Percentiles rank a stretch among this genome's conserved stretches.
Conservation (phyloP, 1,284 basidiomycete genomes). For the Trametes hirsuta region DNA sequence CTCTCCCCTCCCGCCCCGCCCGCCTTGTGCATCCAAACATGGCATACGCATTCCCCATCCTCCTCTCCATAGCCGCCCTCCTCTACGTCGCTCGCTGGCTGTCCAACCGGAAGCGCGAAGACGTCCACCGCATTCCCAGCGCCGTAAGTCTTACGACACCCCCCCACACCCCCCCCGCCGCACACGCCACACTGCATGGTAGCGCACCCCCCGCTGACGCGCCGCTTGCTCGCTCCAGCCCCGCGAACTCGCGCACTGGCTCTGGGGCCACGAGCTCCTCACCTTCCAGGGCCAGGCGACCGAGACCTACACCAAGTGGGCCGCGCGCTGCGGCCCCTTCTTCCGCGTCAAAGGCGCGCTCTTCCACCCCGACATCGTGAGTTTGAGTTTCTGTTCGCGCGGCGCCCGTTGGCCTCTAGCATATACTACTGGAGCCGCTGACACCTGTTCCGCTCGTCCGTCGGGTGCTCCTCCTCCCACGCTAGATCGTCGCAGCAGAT, state of each 20-base stretch:
- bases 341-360: slow-evolving; percentile 45
- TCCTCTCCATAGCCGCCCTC: slow-evolving; percentile 22
- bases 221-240: slow-evolving; percentile 19
- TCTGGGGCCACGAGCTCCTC: slow-evolving; percentile 45
- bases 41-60: slow-evolving; percentile 15
- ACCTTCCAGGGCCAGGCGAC: slow-evolving; percentile 39
- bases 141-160: slow-evolving; percentile 22
- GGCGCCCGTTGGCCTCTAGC: background rate
- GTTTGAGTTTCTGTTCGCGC: slow-evolving; percentile 28
- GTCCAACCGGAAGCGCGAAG: slow-evolving; percentile 16
- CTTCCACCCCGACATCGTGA: slow-evolving; percentile 41
- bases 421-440: background rate
- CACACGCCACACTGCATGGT: background rate
- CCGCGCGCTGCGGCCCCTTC: slow-evolving; percentile 38
- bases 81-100: slow-evolving; percentile 26
- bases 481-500: slow-evolving; percentile 40
- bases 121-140: slow-evolving; percentile 23
- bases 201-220: background rate
- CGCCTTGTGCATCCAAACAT: background rate
- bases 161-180: background rate
- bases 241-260: slow-evolving; percentile 26
- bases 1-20: background rate
- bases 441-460: background rate
- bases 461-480: background rate
- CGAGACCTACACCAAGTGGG: slow-evolving; percentile 41